Conservation (phyloP, 2,329 filamentous ascomycete species). For the Penicillium sumatraense region DNA sequence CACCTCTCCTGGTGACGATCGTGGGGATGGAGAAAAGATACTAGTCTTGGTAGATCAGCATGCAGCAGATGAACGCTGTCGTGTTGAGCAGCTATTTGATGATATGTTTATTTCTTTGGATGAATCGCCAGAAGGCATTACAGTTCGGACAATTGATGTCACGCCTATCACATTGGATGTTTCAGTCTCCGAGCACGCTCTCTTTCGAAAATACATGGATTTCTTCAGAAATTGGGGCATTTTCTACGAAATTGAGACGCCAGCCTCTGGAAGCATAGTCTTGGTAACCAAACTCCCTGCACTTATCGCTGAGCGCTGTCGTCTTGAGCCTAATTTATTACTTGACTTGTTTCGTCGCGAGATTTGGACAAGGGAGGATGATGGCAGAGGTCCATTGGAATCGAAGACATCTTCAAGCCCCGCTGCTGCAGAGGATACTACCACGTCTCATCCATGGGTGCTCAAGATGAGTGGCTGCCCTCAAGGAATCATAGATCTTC, state of each 20-base stretch:
- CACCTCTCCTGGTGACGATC: background rate
- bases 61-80: constrained; percentile 86
- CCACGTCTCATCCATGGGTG: constrained; percentile 55
- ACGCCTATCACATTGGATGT: constrained; percentile 68
- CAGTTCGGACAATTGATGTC: constrained; percentile 31
- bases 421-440: background rate
- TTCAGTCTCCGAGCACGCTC: constrained; percentile 60
- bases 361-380: constrained; percentile 68
- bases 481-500: constrained; percentile 69
- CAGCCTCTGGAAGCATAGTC: constrained; percentile 37
- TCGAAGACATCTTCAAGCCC: constrained; percentile 5
- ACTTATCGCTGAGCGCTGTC: constrained; percentile 76
- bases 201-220: constrained; percentile 59
- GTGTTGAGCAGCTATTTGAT: constrained; percentile 73
- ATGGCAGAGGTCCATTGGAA: constrained; percentile 22
- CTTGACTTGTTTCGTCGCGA: constrained; percentile 76
- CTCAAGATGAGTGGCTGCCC: constrained; percentile 71
- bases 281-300: constrained; percentile 67
- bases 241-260: constrained; percentile 56
- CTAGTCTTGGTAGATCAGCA: constrained; percentile 90
- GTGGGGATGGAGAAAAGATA: constrained; percentile 29
- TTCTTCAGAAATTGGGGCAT: constrained; percentile 79
- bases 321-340: constrained; percentile 70
- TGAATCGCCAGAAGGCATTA: background rate
- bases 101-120: constrained; percentile 50